Conservation (phyloP, 805 yeast genomes). For the Gaillardinia entomophila region DNA sequence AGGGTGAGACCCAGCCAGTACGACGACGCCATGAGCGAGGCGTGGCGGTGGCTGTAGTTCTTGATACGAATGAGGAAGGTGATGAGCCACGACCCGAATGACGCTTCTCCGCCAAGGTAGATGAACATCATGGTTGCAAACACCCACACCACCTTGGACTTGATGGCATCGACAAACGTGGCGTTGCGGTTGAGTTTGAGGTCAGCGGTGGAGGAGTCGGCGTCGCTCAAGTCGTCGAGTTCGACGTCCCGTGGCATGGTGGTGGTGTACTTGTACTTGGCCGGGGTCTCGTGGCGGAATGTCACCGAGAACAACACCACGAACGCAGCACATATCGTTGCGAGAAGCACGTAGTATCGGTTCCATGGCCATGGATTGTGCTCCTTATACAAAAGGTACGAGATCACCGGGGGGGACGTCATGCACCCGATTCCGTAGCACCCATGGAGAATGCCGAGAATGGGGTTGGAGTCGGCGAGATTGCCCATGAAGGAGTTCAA, state of each 20-base stretch:
- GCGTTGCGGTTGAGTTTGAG: constrained; percentile 6
- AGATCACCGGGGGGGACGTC: constrained; percentile 43
- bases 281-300: constrained; percentile 40
- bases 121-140: constrained; percentile 39
- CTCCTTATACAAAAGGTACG: constrained; percentile 32
- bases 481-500: constrained; percentile 49
- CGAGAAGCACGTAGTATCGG: constrained; percentile 36
- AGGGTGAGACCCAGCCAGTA: constrained; percentile 48
- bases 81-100: constrained; percentile 50
- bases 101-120: constrained; percentile 48
- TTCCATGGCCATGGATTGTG: constrained; percentile 42
- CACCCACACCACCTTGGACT: constrained; percentile 32
- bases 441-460: constrained; percentile 48
- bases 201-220: constrained; percentile 1
- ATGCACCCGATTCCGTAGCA: constrained; percentile 51
- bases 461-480: constrained; percentile 41
- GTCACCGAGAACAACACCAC: constrained; percentile 12
- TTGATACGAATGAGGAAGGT: constrained; percentile 41
- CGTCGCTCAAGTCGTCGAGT: constrained; percentile 2
- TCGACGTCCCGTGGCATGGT: neutral
- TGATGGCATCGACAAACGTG: constrained; percentile 26
- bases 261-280: constrained; percentile 32
- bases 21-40: constrained; percentile 45
- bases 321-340: constrained; percentile 19
- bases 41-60: constrained; percentile 22